These are phyloP conservation scores for Glycine latifolia DNA, from an alignment of 306 rosid species.

Conservation along the genomic window DNA sequence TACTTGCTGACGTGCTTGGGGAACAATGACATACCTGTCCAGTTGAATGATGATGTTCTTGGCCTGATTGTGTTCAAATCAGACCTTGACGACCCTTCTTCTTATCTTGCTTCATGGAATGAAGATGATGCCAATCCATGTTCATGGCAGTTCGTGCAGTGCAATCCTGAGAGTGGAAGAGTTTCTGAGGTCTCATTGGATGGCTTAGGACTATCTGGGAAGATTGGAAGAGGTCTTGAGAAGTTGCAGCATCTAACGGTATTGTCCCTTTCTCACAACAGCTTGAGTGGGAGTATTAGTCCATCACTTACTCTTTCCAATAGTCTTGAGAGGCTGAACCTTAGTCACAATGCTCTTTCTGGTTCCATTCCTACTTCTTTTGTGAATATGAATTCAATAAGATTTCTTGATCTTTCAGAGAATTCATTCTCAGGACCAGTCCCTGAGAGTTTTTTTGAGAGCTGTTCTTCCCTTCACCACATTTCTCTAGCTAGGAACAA, in stretches of 20 bases:
- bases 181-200: slow-evolving; percentile 68
- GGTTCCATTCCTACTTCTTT: slow-evolving; percentile 65
- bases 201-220: slow-evolving; percentile 70
- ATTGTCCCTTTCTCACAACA: slow-evolving; percentile 76
- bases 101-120: slow-evolving; percentile 77
- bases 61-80: slow-evolving; percentile 91
- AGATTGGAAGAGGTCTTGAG: slow-evolving; percentile 80
- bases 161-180: slow-evolving; percentile 63
- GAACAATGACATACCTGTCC: slow-evolving; percentile 41
- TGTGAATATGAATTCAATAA: slow-evolving; percentile 60
- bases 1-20: slow-evolving; percentile 43
- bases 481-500: slow-evolving; percentile 68
- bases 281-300: slow-evolving; percentile 57
- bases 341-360: slow-evolving; percentile 71
- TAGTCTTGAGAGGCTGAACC: slow-evolving; percentile 60
- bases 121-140: slow-evolving; percentile 84
- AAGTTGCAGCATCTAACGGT: slow-evolving; percentile 69
- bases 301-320: slow-evolving; percentile 66
- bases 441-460: slow-evolving; percentile 56
- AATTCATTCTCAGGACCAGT: slow-evolving; percentile 72
- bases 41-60: slow-evolving; percentile 82
- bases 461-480: slow-evolving; percentile 59
- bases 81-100: slow-evolving; percentile 76
- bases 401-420: slow-evolving; percentile 74
- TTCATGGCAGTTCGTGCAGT: slow-evolving; percentile 69